Evolutionary conservation across 345 rosid species (phyloP).

Genomic region (Eucalyptus tenuipes): DNA sequence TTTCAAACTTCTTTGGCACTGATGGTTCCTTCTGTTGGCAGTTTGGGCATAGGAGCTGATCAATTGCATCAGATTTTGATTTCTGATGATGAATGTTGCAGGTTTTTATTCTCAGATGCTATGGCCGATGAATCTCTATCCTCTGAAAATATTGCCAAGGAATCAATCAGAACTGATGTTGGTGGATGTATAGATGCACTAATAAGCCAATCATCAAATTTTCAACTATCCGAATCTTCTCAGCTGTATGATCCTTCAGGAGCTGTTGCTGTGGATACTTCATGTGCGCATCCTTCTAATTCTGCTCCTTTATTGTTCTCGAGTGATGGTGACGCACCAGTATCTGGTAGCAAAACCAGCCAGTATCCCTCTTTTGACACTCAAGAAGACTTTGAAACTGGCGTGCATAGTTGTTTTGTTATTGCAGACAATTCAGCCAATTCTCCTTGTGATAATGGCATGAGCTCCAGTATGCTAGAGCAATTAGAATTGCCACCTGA

Average conservation of each 20-base stretch:
- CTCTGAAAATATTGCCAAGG: constrained; percentile 24
- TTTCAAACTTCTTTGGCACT: constrained; percentile 33
- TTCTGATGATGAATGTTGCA: constrained; percentile 86
- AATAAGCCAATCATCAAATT: constrained; percentile 19
- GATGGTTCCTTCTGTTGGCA: constrained; percentile 27
- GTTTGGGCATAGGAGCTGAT: constrained; percentile 15
- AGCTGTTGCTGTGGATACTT: constrained; percentile 25
- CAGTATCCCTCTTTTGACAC: constrained; percentile 29
- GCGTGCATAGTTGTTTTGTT: constrained; percentile 29
- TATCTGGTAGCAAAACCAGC: constrained; percentile 20
- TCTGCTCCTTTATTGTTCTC: constrained; percentile 14
- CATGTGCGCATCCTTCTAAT: constrained; percentile 29
- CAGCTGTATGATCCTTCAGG: constrained; percentile 27
- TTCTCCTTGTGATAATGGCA: constrained; percentile 26
- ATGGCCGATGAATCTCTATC: constrained; percentile 21
- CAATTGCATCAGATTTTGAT: constrained; percentile 43
- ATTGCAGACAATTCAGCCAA: constrained; percentile 22
- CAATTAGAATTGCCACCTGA: constrained; percentile 38
- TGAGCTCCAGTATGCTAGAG: constrained; percentile 24
- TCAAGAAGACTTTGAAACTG: constrained; percentile 29
- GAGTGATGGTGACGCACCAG: constrained; percentile 13
- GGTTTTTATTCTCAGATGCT: constrained; percentile 60
- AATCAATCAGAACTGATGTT: constrained; percentile 15
- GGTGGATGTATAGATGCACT: constrained; percentile 22
- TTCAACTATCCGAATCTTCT: constrained; percentile 26